Evolutionary conservation across 495 filamentous ascomycete species (phyloP), one percentile per base, ranked within the genome.

Genomic region (Oidiodendron maius): DNA sequence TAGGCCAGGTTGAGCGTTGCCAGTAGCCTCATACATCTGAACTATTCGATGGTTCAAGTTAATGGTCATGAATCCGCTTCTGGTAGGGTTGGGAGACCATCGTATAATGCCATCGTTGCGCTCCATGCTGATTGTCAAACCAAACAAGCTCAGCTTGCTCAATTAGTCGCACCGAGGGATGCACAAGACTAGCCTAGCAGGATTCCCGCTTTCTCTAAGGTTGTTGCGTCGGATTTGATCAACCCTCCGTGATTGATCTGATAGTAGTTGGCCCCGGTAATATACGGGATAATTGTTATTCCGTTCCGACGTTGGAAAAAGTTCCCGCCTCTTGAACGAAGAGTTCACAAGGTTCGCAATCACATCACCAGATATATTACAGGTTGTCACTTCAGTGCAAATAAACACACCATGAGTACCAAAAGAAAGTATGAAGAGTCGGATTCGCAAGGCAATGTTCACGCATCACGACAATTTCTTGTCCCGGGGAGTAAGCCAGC

Each of bases 21-120:
- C 71, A 3, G 75, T 81, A 9, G 93, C 78, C 53, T 80, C 78
- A 62, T 89, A 93, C 17, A 95, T 75, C 48, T 84, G 83, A 55
- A 96, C 81, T 20, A 83, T 75, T 52, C 89, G 86, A 30, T 85
- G 81, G 37, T 80, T 81, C 24, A 93, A 72, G 63, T 96, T 94
- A 61, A 95, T 83, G 40, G 87, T 80, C 34, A 97, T 74, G 58
- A 97, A 97, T 13, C 72, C 59, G 70, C 76, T 61, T 62, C 77
- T 57, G 1, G 65, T 62, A 15, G 88, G 82, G 55, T 83, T 87
- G 34, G 89, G 84, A 18, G 93, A 96, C 90, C 90, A 97, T 55
- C 89, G 81, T 59, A 96, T 83, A 42, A 80, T 61, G 9, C 75
- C 75, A 32, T 78, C 76, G 9, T 70, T 70, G 18, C 74, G 67